These are phyloP conservation scores for Plenodomus biglobosus DNA, from an alignment of 2,329 filamentous ascomycete species.

Conservation along the genomic window DNA sequence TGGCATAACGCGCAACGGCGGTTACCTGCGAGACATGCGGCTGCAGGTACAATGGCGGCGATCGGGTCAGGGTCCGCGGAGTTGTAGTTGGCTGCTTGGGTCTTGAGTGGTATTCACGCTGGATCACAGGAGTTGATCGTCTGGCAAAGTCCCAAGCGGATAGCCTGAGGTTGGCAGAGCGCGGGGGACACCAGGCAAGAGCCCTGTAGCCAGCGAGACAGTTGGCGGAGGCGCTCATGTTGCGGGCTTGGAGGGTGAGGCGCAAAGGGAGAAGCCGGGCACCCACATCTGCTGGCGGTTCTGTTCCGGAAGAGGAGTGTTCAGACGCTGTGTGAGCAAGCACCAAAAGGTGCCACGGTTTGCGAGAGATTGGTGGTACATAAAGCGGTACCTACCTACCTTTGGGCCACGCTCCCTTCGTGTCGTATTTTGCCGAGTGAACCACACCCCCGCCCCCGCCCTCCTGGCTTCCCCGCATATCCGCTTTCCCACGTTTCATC, in stretches of 20 bases:
- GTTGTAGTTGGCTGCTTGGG: slow-evolving; percentile 20
- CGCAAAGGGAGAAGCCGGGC: slow-evolving; percentile 21
- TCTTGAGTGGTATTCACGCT: slow-evolving; percentile 18
- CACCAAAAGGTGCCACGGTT: slow-evolving; percentile 15
- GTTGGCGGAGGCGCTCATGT: slow-evolving; percentile 34
- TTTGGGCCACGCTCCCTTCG: slow-evolving; percentile 23
- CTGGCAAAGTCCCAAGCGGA: slow-evolving; percentile 17
- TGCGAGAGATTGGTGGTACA: slow-evolving; percentile 25
- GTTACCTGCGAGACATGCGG: slow-evolving; percentile 28
- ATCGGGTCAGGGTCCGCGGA: slow-evolving; percentile 27
- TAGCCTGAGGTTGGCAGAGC: slow-evolving; percentile 20
- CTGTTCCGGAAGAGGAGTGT: slow-evolving; percentile 4
- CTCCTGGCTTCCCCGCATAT: slow-evolving; percentile 27
- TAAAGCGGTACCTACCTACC: slow-evolving; percentile 27
- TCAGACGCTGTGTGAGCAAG: slow-evolving; percentile 14
- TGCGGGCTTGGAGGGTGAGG: slow-evolving; percentile 25
- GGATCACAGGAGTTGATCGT: slow-evolving; percentile 21
- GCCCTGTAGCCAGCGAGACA: slow-evolving; percentile 31
- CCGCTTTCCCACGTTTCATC: slow-evolving; percentile 4
- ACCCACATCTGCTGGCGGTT: slow-evolving; percentile 40
- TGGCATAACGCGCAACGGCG: slow-evolving; percentile 35
- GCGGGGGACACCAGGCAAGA: slow-evolving; percentile 13
- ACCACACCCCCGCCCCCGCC: background rate
- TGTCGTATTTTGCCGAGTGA: slow-evolving; percentile 25
- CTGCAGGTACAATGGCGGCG: slow-evolving; percentile 36